These are phyloP conservation scores for Fragaria nilgerrensis DNA, from an alignment of 306 rosid species.

Conservation along the genomic window DNA sequence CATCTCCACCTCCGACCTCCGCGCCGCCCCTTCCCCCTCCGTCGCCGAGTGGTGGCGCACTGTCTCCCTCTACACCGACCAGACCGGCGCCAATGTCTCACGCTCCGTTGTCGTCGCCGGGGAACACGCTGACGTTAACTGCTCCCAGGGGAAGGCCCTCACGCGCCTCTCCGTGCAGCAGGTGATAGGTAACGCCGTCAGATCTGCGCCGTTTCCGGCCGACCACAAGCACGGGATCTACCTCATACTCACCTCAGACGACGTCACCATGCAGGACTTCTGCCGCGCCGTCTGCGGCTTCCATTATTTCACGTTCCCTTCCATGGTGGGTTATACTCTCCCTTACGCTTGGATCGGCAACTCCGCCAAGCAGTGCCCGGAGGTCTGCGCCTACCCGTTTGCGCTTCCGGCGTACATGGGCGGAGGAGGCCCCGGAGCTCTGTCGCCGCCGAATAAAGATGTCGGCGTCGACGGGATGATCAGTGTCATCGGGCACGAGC, in stretches of 20 bases:
- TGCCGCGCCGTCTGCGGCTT: conserved; percentile 96
- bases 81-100: conserved; percentile 85
- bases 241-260: conserved; percentile 60
- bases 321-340: conserved; percentile 68
- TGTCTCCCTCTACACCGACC: conserved; percentile 79
- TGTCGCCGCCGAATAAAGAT: conserved; percentile 53
- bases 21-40: conserved; percentile 53
- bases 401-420: conserved; percentile 80
- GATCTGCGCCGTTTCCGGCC: conserved; percentile 65
- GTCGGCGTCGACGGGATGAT: conserved; percentile 60
- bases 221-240: conserved; percentile 82
- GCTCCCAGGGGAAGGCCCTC: conserved; percentile 62
- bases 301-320: conserved; percentile 90
- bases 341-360: conserved; percentile 96
- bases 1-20: conserved; percentile 38
- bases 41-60: conserved; percentile 89
- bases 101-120: conserved; percentile 63
- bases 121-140: conserved; percentile 48
- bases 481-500: conserved; percentile 57
- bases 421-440: conserved; percentile 60
- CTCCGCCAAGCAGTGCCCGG: conserved; percentile 87
- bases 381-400: conserved; percentile 93
- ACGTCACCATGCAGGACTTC: conserved; percentile 74
- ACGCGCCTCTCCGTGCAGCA: conserved; percentile 75
- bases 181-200: conserved; percentile 67